A percentile compares a stretch with the other conserved stretches of the same genome.
These are phyloP conservation scores for Elsinoe fawcettii DNA, from an alignment of 2,329 filamentous ascomycete genomes.

Conservation along the genomic window DNA sequence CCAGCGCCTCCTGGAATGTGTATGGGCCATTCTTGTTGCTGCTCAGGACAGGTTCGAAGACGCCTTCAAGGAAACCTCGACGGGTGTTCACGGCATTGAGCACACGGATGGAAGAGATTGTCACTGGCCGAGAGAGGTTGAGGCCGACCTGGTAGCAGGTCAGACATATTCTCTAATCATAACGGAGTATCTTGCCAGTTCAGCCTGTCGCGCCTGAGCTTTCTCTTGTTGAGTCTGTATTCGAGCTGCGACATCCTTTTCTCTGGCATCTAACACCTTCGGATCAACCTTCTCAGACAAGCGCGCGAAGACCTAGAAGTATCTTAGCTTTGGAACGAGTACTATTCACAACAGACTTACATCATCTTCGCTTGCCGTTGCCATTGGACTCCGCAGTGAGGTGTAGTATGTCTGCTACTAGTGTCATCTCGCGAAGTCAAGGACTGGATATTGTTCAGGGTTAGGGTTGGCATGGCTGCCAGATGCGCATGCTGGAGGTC, in stretches of 20 bases:
- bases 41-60: slow-evolving; percentile 70
- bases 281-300: slow-evolving; percentile 53
- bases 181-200: slow-evolving; percentile 49
- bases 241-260: slow-evolving; percentile 53
- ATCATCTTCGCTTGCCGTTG: slow-evolving; percentile 12
- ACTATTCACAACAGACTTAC: background rate
- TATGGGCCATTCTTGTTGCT: slow-evolving; percentile 59
- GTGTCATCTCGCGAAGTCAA: background rate
- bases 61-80: slow-evolving; percentile 68
- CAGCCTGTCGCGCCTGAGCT: slow-evolving; percentile 55
- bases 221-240: slow-evolving; percentile 52
- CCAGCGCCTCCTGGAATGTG: slow-evolving; percentile 71
- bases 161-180: background rate
- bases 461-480: background rate
- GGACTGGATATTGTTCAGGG: background rate
- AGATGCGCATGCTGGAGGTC: background rate
- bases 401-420: background rate
- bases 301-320: slow-evolving; percentile 50
- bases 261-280: slow-evolving; percentile 50
- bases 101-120: slow-evolving; percentile 76
- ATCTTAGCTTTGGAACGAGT: background rate
- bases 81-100: slow-evolving; percentile 80
- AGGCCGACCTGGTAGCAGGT: slow-evolving; percentile 53
- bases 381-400: background rate
- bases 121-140: slow-evolving; percentile 80